Conservation (phyloP, 1,284 basidiomycete species). For the Malassezia yamatoensis region DNA sequence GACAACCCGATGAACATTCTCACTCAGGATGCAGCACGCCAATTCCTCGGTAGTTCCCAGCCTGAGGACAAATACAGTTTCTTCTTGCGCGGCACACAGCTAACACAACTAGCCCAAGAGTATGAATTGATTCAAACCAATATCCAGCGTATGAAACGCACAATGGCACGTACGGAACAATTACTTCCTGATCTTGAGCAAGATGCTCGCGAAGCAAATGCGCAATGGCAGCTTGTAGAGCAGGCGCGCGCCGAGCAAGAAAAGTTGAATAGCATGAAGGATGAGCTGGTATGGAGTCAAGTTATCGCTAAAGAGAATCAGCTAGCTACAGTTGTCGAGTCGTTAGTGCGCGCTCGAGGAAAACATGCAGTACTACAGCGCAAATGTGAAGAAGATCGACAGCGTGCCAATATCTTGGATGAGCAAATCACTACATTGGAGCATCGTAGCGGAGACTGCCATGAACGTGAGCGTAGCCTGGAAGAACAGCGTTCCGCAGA, state of each 20-base stretch:
- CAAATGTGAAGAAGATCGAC: conserved; percentile 16
- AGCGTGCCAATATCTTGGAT: conserved; percentile 19
- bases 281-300: conserved; percentile 79
- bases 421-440: conserved; percentile 27
- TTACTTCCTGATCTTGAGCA: conserved; percentile 63
- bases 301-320: conserved; percentile 60
- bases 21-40: conserved; percentile 56
- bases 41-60: conserved; percentile 75
- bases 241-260: conserved; percentile 63
- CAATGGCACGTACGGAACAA: conserved; percentile 51
- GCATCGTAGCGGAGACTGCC: conserved; percentile 24
- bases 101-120: conserved; percentile 74
- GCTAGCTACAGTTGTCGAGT: conserved; percentile 20
- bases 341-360: conserved; percentile 21
- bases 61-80: conserved; percentile 79
- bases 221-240: conserved; percentile 61
- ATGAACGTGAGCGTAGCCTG: conserved; percentile 21
- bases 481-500: conserved; percentile 22
- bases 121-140: conserved; percentile 62
- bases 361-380: conserved; percentile 22
- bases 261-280: conserved; percentile 62
- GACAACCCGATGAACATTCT: conserved; percentile 89
- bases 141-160: conserved; percentile 28
- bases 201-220: conserved; percentile 56
- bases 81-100: conserved; percentile 85